Conservation (phyloP, 116 monocot genomes). For the Trichopus zeylanicus region DNA sequence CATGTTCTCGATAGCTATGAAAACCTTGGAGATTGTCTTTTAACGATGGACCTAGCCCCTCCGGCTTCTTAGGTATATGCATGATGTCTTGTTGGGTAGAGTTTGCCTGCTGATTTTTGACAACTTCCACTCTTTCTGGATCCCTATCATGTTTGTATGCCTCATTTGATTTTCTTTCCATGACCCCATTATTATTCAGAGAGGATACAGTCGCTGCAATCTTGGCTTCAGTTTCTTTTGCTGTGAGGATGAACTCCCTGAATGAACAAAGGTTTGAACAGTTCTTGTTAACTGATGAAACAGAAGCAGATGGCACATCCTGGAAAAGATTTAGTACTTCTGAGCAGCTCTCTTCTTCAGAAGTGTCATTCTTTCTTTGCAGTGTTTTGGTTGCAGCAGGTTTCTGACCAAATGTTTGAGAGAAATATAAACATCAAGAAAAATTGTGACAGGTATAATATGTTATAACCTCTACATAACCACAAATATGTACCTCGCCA, state of each 20-base stretch:
- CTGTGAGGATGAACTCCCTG: slow-evolving; percentile 18
- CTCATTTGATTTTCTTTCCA: slow-evolving; percentile 13
- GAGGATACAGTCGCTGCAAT: slow-evolving; percentile 4
- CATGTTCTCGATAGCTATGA: slow-evolving; percentile 5
- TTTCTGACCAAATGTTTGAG: slow-evolving; percentile 22
- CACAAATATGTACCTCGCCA: slow-evolving; percentile 21
- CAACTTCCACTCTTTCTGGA: slow-evolving; percentile 10
- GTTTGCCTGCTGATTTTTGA: slow-evolving; percentile 3
- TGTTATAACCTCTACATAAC: neutral
- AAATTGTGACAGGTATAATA: neutral
- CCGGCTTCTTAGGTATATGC: slow-evolving; percentile 4
- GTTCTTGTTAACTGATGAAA: slow-evolving; percentile 25
- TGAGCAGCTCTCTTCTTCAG: slow-evolving; percentile 46
- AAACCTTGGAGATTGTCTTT: slow-evolving; percentile 9
- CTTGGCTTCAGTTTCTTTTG: slow-evolving; percentile 23
- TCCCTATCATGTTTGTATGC: slow-evolving; percentile 5
- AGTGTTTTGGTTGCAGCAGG: slow-evolving; percentile 10
- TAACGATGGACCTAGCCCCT: neutral
- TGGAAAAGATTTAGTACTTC: slow-evolving; percentile 60
- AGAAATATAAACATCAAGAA: neutral
- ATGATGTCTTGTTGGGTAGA: neutral
- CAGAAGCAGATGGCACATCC: slow-evolving; percentile 42
- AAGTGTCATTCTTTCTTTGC: slow-evolving; percentile 24
- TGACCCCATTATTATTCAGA: neutral
- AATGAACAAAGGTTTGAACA: slow-evolving; percentile 18